Evolutionary conservation across 805 yeast genomes (phyloP).

Genomic region (Cyberlindnera saturnus): DNA sequence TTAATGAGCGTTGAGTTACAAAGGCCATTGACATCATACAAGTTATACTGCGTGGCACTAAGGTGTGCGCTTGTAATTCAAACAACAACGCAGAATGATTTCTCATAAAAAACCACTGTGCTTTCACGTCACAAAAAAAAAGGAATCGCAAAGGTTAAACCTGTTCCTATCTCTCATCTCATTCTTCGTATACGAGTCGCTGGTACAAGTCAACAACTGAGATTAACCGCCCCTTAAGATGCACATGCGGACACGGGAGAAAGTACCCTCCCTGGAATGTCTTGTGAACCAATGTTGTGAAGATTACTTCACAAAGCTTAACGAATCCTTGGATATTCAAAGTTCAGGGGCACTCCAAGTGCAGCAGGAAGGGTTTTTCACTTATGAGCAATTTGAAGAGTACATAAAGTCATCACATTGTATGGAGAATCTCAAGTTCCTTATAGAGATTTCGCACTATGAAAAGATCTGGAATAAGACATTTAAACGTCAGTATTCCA

Average conservation of each 20-base stretch:
- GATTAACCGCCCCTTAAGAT: background rate
- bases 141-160: too few species aligned
- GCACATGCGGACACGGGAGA: background rate
- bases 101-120: too few species aligned
- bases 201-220: too few species aligned
- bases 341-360: background rate
- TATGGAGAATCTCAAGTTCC: constrained; percentile 38
- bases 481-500: constrained; percentile 26
- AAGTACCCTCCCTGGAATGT: constrained; percentile 20
- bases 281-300: constrained; percentile 26
- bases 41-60: too few species aligned
- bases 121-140: too few species aligned
- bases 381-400: constrained; percentile 25
- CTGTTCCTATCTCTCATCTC: too few species aligned
- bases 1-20: too few species aligned
- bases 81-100: too few species aligned
- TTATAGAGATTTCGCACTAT: constrained; percentile 39
- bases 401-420: constrained; percentile 36
- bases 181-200: too few species aligned
- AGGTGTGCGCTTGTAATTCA: too few species aligned
- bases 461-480: constrained; percentile 35
- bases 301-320: constrained; percentile 12
- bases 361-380: constrained; percentile 3
- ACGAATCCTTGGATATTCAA: background rate
- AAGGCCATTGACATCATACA: too few species aligned